These are phyloP conservation scores for Fusarium scirpi DNA, from an alignment of 2,329 filamentous ascomycete genomes.

Conservation along the genomic window DNA sequence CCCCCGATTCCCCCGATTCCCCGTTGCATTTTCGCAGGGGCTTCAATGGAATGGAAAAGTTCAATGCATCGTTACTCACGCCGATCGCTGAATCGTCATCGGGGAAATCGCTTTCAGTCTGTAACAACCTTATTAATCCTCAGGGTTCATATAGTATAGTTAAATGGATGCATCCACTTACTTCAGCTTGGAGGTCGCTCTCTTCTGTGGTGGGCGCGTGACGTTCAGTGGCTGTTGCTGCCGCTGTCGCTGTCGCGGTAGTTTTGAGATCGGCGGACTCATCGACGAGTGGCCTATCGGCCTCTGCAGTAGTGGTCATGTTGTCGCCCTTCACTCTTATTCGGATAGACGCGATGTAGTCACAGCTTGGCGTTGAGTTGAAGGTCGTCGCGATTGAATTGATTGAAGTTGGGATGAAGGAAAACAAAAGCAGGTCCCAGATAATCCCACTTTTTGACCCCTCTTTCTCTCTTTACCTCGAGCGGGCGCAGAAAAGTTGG, in stretches of 20 bases:
- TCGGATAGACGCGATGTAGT: background rate
- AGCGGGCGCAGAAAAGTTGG: background rate
- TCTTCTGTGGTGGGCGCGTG: constrained; percentile 15
- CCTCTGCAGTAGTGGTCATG: constrained; percentile 10
- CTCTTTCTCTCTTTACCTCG: background rate
- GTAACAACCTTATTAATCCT: background rate
- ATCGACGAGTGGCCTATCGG: background rate
- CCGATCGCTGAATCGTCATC: constrained; percentile 45
- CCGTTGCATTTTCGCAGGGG: background rate
- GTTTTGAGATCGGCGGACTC: background rate
- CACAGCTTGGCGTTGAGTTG: too few species aligned
- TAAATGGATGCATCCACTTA: background rate
- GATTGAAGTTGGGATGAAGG: background rate
- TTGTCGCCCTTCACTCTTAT: background rate
- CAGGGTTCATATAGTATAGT: too few species aligned
- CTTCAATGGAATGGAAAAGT: background rate
- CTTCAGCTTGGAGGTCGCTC: constrained; percentile 33
- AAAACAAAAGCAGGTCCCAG: background rate
- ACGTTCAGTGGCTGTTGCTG: background rate
- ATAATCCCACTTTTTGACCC: constrained; percentile 1
- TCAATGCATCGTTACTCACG: constrained; percentile 16
- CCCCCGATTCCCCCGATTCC: background rate
- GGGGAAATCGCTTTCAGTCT: constrained; percentile 16
- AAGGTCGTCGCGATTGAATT: background rate
- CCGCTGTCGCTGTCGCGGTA: background rate